Percentiles rank a stretch among this genome's conserved stretches.
These are phyloP conservation scores for Phytophthora citrophthora DNA, from an alignment of 352 stramenopile species.

Conservation along the genomic window DNA sequence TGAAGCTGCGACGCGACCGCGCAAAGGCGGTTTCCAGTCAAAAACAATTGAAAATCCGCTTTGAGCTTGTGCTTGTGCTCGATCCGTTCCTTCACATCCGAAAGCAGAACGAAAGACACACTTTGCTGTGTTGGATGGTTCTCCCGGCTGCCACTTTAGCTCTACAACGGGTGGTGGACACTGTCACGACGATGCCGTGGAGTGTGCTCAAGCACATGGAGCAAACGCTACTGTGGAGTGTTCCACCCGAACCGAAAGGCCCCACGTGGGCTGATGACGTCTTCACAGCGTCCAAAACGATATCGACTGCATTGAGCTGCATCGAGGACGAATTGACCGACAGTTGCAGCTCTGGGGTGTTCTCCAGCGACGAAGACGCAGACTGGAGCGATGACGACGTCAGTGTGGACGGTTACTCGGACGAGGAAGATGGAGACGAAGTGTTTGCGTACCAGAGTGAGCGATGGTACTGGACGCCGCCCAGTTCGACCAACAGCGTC, in stretches of 20 bases:
- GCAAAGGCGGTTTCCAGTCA: constrained; percentile 14
- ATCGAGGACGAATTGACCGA: constrained; percentile 34
- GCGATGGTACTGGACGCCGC: constrained; percentile 35
- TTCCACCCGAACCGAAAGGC: constrained; percentile 30
- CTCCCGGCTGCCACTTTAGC: constrained; percentile 18
- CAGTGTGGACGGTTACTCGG: constrained; percentile 25
- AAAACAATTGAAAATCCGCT: constrained; percentile 9
- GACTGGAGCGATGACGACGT: constrained; percentile 36
- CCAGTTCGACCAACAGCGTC: constrained; percentile 28
- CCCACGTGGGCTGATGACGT: constrained; percentile 38
- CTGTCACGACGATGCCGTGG: constrained; percentile 27
- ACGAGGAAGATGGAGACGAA: constrained; percentile 13
- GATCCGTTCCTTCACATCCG: constrained; percentile 8
- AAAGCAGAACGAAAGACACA: constrained; percentile 1
- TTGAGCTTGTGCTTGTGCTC: background rate
- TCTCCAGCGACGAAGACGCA: constrained; percentile 30
- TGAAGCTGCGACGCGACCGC: too few relatives aligned
- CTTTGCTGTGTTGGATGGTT: constrained; percentile 9
- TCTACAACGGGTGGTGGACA: constrained; percentile 19
- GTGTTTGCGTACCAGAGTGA: constrained; percentile 26
- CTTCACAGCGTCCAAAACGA: constrained; percentile 24
- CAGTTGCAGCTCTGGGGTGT: constrained; percentile 36
- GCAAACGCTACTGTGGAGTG: constrained; percentile 33
- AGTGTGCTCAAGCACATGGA: constrained; percentile 32
- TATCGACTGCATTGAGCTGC: constrained; percentile 1